A percentile compares a stretch with the other conserved stretches of the same genome.
phyloP scores from a whole-genome alignment of 2,329 filamentous ascomycete species.

The Xylariaceae sp. region DNA sequence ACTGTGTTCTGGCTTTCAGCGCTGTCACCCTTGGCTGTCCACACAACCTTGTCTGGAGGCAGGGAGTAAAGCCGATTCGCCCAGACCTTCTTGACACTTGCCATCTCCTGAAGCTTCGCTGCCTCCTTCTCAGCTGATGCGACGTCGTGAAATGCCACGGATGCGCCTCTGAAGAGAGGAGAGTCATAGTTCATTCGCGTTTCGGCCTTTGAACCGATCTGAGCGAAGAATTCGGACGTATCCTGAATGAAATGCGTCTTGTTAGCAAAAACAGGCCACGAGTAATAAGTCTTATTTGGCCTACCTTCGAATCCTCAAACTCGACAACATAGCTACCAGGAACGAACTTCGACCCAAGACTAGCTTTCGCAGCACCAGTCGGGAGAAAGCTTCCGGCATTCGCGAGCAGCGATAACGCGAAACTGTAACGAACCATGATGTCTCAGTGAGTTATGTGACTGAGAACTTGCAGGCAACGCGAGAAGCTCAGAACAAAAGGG shows the following conservation, averaged over 20 bases:
- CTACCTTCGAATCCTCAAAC: slow-evolving; percentile 47
- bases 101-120: slow-evolving; percentile 37
- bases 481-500: too few relatives aligned
- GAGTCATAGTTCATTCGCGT: slow-evolving; percentile 47
- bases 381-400: too few relatives aligned
- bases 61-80: slow-evolving; percentile 43
- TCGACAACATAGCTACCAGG: slow-evolving; percentile 52
- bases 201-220: slow-evolving; percentile 36
- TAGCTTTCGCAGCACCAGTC: too few relatives aligned
- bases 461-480: too few relatives aligned
- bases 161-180: slow-evolving; percentile 51
- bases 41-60: slow-evolving; percentile 41
- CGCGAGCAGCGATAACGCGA: too few relatives aligned
- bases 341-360: slow-evolving; percentile 26
- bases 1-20: slow-evolving; percentile 23
- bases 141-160: slow-evolving; percentile 48
- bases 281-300: slow-evolving; percentile 6
- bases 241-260: slow-evolving; percentile 31
- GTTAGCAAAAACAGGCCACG: slow-evolving; percentile 5
- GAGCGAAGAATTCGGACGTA: slow-evolving; percentile 35
- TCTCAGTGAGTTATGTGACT: too few relatives aligned
- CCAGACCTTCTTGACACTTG: slow-evolving; percentile 47
- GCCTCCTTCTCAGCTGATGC: slow-evolving; percentile 42
- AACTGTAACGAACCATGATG: too few relatives aligned
- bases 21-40: slow-evolving; percentile 35